Percentiles rank a stretch among this genome's conserved stretches.
Conservation (phyloP, 441 rosid species). For the Arabidopsis lyrata region DNA sequence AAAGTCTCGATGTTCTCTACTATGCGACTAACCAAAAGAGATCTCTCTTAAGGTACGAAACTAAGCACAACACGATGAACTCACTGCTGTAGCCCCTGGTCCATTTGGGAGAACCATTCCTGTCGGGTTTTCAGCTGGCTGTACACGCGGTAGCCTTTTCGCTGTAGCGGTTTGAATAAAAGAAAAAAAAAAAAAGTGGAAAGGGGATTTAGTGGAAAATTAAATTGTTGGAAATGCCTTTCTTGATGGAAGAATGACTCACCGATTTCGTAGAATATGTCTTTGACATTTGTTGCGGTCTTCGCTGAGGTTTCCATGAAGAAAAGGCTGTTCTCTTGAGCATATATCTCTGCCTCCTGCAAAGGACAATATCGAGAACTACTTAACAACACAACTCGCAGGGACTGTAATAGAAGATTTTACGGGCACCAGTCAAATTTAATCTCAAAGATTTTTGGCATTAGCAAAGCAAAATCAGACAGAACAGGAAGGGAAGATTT, state of each 20-base stretch:
- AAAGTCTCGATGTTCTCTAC: slow-evolving; percentile 36
- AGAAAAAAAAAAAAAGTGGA: slow-evolving; percentile 6
- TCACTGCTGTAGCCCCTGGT: slow-evolving; percentile 66
- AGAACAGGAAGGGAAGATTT: slow-evolving; percentile 12
- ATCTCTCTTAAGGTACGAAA: neutral
- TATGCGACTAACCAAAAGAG: slow-evolving; percentile 32
- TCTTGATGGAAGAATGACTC: slow-evolving; percentile 22
- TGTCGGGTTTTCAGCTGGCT: slow-evolving; percentile 80
- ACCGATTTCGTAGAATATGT: slow-evolving; percentile 94
- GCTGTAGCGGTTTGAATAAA: slow-evolving; percentile 53
- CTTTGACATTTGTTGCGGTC: slow-evolving; percentile 90
- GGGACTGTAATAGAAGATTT: neutral
- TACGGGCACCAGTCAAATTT: neutral
- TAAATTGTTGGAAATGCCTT: neutral
- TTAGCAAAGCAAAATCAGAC: slow-evolving; percentile 15
- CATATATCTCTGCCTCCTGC: slow-evolving; percentile 91
- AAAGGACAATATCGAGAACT: slow-evolving; percentile 26
- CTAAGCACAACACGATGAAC: slow-evolving; percentile 88
- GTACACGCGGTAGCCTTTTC: slow-evolving; percentile 86
- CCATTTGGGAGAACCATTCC: slow-evolving; percentile 94
- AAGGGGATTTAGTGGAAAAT: neutral
- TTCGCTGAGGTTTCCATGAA: slow-evolving; percentile 98
- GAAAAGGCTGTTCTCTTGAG: slow-evolving; percentile 90
- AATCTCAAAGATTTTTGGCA: slow-evolving; percentile 16
- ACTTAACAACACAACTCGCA: slow-evolving; percentile 12